Evolutionary conservation across 2,329 filamentous ascomycete genomes (phyloP), one percentile per base, ranked within the genome.

Genomic region (Blumeriella jaapii): DNA sequence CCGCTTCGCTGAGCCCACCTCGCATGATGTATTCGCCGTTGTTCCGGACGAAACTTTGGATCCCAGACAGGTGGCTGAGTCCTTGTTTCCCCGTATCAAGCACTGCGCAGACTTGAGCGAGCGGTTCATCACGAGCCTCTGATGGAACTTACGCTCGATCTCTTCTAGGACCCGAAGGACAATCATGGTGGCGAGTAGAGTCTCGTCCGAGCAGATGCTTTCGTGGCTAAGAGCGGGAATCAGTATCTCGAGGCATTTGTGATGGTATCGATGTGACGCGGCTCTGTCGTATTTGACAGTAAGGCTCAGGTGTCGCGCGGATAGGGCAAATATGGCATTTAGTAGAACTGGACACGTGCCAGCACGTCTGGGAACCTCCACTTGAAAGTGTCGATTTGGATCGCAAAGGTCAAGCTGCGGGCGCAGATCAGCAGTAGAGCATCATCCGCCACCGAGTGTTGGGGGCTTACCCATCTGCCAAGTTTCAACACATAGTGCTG

Each of bases 151-250:
- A 49, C 46, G 27, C 20, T 48, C 45, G 40, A 75, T 65, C 44
- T 75, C 71, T 49, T 75, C 70, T 13, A 71, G 60, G 2, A 70
- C 67, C 1, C 71, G 60, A 2, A 75, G 58, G 7, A 75, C 69
- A 19, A 74, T 70, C 0, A 64, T 67, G 0, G 70, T 68, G 0
- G 69, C 68, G 20, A 72, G 62, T 2, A 71, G 50, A 22, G 67
- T 64, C 46, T 70, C 67, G 39, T 69, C 65, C 11, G 61, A 53
- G 1, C 63, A 56, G 2, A 59, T 60, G 2, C 54, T 54, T 0
- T 58, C 46, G 19, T 61, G 57, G 23, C 59, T 59, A 14, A 68
- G 51, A 51, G 64, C 61, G 3, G 64, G 65, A 18, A 66, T 67
- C 4, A 70, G 57, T 33, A 63, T 55, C 12, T 61, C 62, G 12